Base-by-base conservation (phyloP, 164 flowering plant genomes). In the Magnolia officinalis region DNA sequence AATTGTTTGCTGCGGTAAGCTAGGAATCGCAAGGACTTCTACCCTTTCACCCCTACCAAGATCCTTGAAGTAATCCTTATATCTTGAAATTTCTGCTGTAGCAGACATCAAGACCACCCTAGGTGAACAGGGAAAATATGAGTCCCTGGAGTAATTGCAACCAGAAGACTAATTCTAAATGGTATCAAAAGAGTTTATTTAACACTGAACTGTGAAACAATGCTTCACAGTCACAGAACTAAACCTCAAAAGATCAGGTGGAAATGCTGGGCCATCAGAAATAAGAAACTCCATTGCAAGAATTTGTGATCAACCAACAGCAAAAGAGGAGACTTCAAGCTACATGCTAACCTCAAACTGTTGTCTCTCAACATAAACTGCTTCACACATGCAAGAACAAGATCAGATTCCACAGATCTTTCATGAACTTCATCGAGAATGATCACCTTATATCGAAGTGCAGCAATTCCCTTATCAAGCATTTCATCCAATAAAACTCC, bases 41-140 rank as follows among this genome's bases (percentile, higher is more conserved):
- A 96, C 98, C 84, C 97, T 91, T 85, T 94, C 98, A 80, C 74
- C 95, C 84, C 95, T 89, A 61, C 91, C 93, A 76, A 96, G 93
- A 83, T 93, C 97, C 83, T 79, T 89, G 78, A 96, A 96, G 82
- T 96, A 96, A 74, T 92, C 97, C 72, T 82, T 84, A 79, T 94
- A 96, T 85, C 93, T 91, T 76, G 85, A 26, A 79, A 89, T 89
- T 82, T 94, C 93, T 66, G 98, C 97, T 67, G 98, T 96, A 70
- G 98, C 99, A 82, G 99, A 96, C 99, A 94, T 96, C 86, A 96
- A 85, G 1, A 96, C 98, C 83, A 94, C 77, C 93, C 99, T 96
- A 86, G 18, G 80, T 82, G 61, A 73, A 21, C 63, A 76, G 19
- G n/a, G 67, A 70, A 72, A 74, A 0, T 19, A 70, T 76, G 67